Evolutionary conservation across 129 eudicot genomes (phyloP).

Genomic region (Lonicera japonica): DNA sequence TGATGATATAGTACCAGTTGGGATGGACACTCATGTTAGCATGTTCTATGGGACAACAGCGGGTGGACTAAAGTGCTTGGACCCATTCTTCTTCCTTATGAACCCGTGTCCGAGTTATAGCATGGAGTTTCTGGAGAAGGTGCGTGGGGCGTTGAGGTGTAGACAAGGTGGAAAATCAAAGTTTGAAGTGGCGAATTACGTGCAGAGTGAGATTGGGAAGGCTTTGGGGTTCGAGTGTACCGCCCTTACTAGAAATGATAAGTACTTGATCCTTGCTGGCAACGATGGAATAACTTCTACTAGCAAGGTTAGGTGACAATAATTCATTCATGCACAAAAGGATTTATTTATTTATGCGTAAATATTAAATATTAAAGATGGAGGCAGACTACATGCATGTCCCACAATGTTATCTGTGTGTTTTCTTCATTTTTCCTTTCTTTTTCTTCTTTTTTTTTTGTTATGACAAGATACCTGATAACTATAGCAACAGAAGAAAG

Average conservation of each 20-base stretch:
- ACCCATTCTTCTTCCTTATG: conserved; percentile 65
- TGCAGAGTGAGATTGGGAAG: conserved; percentile 55
- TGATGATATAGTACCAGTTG: conserved; percentile 61
- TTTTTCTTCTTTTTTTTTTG: no score
- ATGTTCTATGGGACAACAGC: conserved; percentile 84
- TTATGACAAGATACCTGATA: no score
- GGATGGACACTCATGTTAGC: conserved; percentile 36
- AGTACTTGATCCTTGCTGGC: conserved; percentile 61
- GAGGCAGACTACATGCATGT: no score
- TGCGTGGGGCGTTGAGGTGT: conserved; percentile 19
- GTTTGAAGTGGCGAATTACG: conserved; percentile 48
- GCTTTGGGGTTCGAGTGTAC: conserved; percentile 51
- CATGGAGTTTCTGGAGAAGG: conserved; percentile 29
- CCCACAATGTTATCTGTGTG: no score
- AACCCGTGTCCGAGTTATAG: conserved; percentile 53
- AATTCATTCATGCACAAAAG: no score
- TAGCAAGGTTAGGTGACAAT: no score
- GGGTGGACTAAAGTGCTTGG: conserved; percentile 55
- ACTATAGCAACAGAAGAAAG: no score
- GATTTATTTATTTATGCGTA: no score
- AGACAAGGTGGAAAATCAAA: conserved; percentile 16
- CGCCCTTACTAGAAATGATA: conserved; percentile 53
- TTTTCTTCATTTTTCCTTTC: no score
- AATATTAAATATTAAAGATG: no score
- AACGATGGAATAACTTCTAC: conserved; percentile 44